phyloP scores from a whole-genome alignment of 2,329 filamentous ascomycete genomes.

The Colletotrichum liriopes region DNA sequence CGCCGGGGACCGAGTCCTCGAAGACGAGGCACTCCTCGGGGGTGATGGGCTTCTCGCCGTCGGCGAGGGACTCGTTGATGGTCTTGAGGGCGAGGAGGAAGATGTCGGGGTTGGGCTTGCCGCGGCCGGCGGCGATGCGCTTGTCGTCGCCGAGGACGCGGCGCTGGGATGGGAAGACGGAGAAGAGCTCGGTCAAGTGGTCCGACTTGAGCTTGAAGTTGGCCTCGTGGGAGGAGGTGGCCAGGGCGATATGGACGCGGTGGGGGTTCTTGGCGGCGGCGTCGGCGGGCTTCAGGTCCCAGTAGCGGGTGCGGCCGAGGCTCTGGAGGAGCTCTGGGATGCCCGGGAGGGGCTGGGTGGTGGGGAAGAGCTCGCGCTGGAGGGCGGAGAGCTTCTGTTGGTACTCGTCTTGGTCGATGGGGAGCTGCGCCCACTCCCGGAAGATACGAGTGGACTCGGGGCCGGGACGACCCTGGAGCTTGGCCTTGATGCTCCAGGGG shows the following conservation, averaged over 20 bases:
- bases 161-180: conserved; percentile 78
- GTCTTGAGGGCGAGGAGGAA: conserved; percentile 88
- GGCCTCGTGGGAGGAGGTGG: conserved; percentile 80
- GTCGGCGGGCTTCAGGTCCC: conserved; percentile 55
- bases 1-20: conserved; percentile 93
- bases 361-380: conserved; percentile 81
- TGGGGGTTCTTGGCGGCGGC: conserved; percentile 49
- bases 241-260: conserved; percentile 85
- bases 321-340: conserved; percentile 77
- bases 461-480: conserved; percentile 76
- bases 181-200: conserved; percentile 72
- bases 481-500: conserved; percentile 96
- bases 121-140: conserved; percentile 83
- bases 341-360: conserved; percentile 83
- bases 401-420: conserved; percentile 81
- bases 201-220: conserved; percentile 86
- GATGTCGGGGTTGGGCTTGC: conserved; percentile 96
- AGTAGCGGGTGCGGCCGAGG: conserved; percentile 69
- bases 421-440: conserved; percentile 87
- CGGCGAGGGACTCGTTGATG: conserved; percentile 81
- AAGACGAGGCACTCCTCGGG: conserved; percentile 96
- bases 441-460: conserved; percentile 69
- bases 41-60: conserved; percentile 75
- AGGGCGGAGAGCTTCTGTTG: conserved; percentile 70
- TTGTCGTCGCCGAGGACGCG: conserved; percentile 89